Evolutionary conservation across 768 basidiomycete genomes (phyloP).

Genomic region (Amanita exitialis): DNA sequence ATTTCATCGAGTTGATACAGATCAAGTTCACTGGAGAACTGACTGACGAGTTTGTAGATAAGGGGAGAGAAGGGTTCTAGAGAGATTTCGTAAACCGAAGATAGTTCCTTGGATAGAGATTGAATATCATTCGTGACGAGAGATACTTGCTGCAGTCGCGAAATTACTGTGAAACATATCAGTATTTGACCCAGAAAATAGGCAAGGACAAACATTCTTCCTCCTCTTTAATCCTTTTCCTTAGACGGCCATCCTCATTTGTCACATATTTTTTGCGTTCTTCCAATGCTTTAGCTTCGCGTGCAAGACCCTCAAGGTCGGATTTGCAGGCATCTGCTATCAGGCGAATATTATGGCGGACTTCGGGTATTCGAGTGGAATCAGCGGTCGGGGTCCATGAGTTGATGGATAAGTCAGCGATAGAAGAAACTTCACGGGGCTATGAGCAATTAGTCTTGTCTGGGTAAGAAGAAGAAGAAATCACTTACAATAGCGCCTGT

Average conservation of each 20-base stretch:
- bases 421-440: constrained; percentile 81
- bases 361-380: constrained; percentile 84
- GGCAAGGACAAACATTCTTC: constrained; percentile 49
- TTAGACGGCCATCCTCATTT: constrained; percentile 61
- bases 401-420: constrained; percentile 66
- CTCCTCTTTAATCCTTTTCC: constrained; percentile 64
- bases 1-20: constrained; percentile 81
- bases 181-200: background rate
- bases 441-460: constrained; percentile 18
- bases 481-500: constrained; percentile 79
- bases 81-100: constrained; percentile 58
- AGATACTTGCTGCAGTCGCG: constrained; percentile 68
- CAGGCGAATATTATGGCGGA: constrained; percentile 90
- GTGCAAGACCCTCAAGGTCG: constrained; percentile 81
- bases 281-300: constrained; percentile 78
- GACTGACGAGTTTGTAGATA: constrained; percentile 61
- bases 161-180: constrained; percentile 45
- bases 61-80: constrained; percentile 64
- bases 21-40: constrained; percentile 69
- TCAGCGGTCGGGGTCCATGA: constrained; percentile 87
- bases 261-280: constrained; percentile 67
- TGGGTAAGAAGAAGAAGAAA: constrained; percentile 1
- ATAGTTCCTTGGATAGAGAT: constrained; percentile 50
- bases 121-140: constrained; percentile 66
- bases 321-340: constrained; percentile 76